Evolutionary conservation across 768 basidiomycete species (phyloP).

Genomic region (Gloeophyllum trabeum): DNA sequence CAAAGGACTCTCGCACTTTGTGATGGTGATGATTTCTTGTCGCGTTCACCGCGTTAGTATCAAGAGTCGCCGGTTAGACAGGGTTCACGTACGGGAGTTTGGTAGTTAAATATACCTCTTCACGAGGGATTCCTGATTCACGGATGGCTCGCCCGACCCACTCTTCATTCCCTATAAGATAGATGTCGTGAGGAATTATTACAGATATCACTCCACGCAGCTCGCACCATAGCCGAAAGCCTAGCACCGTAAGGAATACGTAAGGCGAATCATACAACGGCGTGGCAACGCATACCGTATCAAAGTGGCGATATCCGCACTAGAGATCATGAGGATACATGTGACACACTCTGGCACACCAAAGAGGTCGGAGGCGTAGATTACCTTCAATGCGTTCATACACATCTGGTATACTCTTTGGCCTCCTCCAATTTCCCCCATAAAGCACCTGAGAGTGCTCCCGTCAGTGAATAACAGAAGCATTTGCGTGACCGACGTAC

Average conservation of each 20-base stretch:
- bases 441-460: neutral
- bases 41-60: constrained; percentile 19
- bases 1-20: constrained; percentile 20
- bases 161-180: constrained; percentile 20
- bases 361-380: neutral
- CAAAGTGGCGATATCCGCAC: neutral
- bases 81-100: constrained; percentile 26
- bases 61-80: constrained; percentile 14
- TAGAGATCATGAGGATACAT: neutral
- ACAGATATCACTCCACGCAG: neutral
- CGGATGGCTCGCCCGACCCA: constrained; percentile 32
- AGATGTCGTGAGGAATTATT: neutral
- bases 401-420: constrained; percentile 7
- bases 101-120: constrained; percentile 37
- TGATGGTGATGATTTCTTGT: constrained; percentile 22
- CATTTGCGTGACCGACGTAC: constrained; percentile 1
- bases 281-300: neutral
- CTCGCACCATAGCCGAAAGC: neutral
- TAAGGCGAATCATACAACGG: neutral
- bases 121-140: constrained; percentile 35
- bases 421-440: neutral
- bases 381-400: constrained; percentile 9
- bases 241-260: constrained; percentile 2
- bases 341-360: neutral
- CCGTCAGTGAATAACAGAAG: neutral